phyloP scores from a whole-genome alignment of 208 protist genomes.

The Endotrypanum monterogeii region DNA sequence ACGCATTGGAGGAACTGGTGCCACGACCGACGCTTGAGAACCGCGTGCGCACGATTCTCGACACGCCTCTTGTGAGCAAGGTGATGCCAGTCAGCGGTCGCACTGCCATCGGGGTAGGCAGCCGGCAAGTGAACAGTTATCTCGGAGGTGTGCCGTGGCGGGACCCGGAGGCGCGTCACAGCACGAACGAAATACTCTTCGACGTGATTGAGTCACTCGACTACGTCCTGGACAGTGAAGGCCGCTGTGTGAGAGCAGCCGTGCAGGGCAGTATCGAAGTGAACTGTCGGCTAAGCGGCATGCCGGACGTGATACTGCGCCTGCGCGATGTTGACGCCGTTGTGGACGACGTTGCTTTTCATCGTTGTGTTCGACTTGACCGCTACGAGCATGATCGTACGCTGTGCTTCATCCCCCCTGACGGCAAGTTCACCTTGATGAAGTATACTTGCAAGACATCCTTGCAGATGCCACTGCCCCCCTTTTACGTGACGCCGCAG shows the following conservation, averaged over 20 bases:
- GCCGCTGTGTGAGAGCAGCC: constrained; percentile 50
- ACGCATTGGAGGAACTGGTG: constrained; percentile 87
- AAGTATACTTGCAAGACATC: constrained; percentile 73
- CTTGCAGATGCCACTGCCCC: constrained; percentile 34
- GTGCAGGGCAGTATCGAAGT: constrained; percentile 80
- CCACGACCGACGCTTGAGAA: constrained; percentile 80
- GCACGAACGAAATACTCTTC: constrained; percentile 92
- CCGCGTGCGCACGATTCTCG: constrained; percentile 76
- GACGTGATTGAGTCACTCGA: constrained; percentile 91
- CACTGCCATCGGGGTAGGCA: constrained; percentile 23
- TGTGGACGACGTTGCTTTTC: constrained; percentile 83
- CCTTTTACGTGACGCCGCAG: constrained; percentile 92
- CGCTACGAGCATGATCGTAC: constrained; percentile 72
- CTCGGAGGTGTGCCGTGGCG: constrained; percentile 75
- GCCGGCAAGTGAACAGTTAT: constrained; percentile 13
- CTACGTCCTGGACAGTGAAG: constrained; percentile 82
- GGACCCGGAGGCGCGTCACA: constrained; percentile 64
- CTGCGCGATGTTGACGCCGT: constrained; percentile 63
- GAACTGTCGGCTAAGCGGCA: constrained; percentile 88
- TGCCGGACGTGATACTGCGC: constrained; percentile 84
- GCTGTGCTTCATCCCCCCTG: constrained; percentile 89
- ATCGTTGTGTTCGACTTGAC: constrained; percentile 83
- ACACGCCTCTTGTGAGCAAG: constrained; percentile 39
- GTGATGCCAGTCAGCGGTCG: constrained; percentile 20
- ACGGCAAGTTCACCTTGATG: constrained; percentile 90